Conservation (phyloP, 345 rosid genomes). For the Psidium guajava region DNA sequence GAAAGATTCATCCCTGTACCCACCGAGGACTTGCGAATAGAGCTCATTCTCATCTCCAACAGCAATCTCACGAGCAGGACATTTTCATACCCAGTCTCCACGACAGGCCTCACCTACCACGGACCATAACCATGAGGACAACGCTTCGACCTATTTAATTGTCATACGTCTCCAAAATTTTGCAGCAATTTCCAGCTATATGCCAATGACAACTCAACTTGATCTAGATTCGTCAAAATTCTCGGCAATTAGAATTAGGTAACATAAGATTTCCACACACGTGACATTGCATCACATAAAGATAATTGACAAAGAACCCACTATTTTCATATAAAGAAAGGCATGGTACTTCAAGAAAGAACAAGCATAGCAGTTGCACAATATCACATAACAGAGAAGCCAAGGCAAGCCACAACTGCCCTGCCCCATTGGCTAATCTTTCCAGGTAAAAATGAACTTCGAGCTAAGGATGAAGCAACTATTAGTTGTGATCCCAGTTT, state of each 20-base stretch:
- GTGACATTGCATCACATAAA: neutral
- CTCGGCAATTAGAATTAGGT: neutral
- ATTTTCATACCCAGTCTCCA: constrained; percentile 92
- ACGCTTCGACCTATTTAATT: neutral
- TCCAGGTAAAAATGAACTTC: neutral
- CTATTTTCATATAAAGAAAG: neutral
- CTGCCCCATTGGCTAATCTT: neutral
- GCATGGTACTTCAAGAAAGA: neutral
- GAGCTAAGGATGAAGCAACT: neutral
- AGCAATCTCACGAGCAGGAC: constrained; percentile 68
- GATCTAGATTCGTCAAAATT: neutral
- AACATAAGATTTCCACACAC: neutral
- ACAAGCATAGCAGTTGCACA: neutral
- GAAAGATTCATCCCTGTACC: constrained; percentile 1
- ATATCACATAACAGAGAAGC: neutral
- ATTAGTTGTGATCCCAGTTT: neutral
- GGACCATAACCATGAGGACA: neutral
- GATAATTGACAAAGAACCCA: neutral
- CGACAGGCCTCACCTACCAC: constrained; percentile 86
- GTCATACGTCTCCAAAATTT: neutral
- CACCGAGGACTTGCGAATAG: constrained; percentile 69
- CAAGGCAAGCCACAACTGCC: neutral
- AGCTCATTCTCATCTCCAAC: constrained; percentile 57
- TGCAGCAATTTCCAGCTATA: neutral
- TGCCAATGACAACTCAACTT: neutral